Evolutionary conservation across 2,329 filamentous ascomycete genomes (phyloP).

Genomic region (Pseudocercospora fuligena): DNA sequence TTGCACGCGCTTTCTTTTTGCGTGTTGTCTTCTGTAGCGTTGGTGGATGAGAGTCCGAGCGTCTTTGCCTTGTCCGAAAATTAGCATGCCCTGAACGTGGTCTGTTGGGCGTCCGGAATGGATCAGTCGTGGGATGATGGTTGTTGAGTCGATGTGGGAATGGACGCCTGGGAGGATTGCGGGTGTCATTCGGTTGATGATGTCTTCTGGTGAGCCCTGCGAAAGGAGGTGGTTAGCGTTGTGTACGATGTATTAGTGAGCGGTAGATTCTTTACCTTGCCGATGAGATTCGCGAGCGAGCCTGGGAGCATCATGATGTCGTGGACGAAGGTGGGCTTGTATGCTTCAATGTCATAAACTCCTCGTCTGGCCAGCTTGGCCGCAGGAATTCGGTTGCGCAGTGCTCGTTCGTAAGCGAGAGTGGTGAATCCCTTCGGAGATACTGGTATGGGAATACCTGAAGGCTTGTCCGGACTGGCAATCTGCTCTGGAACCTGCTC

Average conservation of each 20-base stretch:
- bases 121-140: constrained; percentile 30
- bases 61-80: constrained; percentile 34
- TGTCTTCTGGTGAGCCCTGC: constrained; percentile 26
- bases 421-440: constrained; percentile 22
- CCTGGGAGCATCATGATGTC: constrained; percentile 58
- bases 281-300: constrained; percentile 40
- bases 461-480: not conserved
- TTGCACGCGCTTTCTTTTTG: constrained; percentile 23
- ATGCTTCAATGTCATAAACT: constrained; percentile 55
- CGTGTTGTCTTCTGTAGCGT: constrained; percentile 30
- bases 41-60: constrained; percentile 30
- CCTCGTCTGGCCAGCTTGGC: not conserved
- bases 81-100: constrained; percentile 37
- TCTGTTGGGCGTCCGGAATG: constrained; percentile 24
- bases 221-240: not conserved
- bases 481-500: constrained; percentile 7
- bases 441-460: constrained; percentile 19
- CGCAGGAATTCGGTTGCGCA: constrained; percentile 33
- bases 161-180: constrained; percentile 33
- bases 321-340: constrained; percentile 59
- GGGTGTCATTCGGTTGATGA: constrained; percentile 37
- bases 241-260: not conserved
- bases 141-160: constrained; percentile 28
- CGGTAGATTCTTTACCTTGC: constrained; percentile 26
- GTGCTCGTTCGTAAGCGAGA: constrained; percentile 32